Conservation (phyloP, 2,329 filamentous ascomycete species). For the Fusarium albidum region DNA sequence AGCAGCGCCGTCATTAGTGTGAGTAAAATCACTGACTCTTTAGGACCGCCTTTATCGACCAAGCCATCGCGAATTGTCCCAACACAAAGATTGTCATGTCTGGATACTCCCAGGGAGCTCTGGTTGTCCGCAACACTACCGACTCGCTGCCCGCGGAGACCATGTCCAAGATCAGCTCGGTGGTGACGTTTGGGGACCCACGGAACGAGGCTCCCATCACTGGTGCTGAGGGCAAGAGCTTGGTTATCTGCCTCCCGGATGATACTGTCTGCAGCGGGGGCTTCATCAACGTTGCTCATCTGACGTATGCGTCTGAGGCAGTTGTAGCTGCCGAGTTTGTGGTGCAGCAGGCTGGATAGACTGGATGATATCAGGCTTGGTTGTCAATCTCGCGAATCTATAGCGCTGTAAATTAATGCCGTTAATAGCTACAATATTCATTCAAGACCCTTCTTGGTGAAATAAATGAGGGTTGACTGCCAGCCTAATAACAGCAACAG, state of each 20-base stretch:
- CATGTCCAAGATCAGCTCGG: not conserved
- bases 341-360: too few relatives aligned
- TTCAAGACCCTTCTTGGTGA: too few relatives aligned
- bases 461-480: too few relatives aligned
- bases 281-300: not conserved
- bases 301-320: not conserved
- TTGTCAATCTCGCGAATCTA: too few relatives aligned
- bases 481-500: too few relatives aligned
- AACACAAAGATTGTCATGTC: slow-evolving; percentile 12
- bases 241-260: not conserved
- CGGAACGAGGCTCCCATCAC: not conserved
- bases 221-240: not conserved
- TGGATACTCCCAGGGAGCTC: slow-evolving; percentile 11
- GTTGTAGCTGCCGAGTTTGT: not conserved
- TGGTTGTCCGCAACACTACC: slow-evolving; percentile 6
- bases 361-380: too few relatives aligned
- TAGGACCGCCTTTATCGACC: slow-evolving; percentile 1
- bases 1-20: not conserved
- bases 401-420: too few relatives aligned
- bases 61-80: slow-evolving; percentile 6
- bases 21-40: not conserved
- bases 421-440: too few relatives aligned
- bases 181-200: slow-evolving; percentile 8
- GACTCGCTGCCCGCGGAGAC: not conserved
- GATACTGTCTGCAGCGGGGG: not conserved